A percentile compares a stretch with the other conserved stretches of the same genome.
Conservation (phyloP, 2,329 filamentous ascomycete genomes). For the Ceratocystis destructans region DNA sequence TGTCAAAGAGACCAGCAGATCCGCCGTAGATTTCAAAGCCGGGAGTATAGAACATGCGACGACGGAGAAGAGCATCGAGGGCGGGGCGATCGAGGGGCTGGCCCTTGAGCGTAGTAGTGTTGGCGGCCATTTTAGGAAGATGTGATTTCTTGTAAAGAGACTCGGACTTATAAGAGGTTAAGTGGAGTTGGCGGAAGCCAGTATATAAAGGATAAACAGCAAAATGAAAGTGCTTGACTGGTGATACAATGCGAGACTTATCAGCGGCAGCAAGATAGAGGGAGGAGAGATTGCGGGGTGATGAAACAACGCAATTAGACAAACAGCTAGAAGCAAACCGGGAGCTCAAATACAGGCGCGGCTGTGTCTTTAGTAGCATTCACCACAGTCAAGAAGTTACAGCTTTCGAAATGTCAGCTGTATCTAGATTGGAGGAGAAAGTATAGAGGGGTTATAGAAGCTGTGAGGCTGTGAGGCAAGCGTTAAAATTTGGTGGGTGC, state of each 20-base stretch:
- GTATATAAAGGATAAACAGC: neutral
- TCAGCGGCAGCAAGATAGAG: neutral
- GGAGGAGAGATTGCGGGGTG: constrained; percentile 4
- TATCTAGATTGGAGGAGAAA: neutral
- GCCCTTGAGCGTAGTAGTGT: constrained; percentile 67
- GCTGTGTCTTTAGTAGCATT: constrained; percentile 10
- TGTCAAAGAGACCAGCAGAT: constrained; percentile 81
- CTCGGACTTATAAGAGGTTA: neutral
- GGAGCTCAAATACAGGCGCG: constrained; percentile 4
- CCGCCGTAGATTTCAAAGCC: constrained; percentile 93
- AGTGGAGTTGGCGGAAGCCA: neutral
- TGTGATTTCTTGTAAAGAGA: constrained; percentile 17
- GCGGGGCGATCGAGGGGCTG: constrained; percentile 72
- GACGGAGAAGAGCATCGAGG: constrained; percentile 74
- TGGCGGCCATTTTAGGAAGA: constrained; percentile 32
- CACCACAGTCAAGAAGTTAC: constrained; percentile 8
- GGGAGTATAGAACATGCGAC: constrained; percentile 87
- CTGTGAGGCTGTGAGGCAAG: neutral
- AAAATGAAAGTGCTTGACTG: neutral
- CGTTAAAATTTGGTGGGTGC: constrained; percentile 9
- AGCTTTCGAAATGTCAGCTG: constrained; percentile 13
- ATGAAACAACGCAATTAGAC: neutral
- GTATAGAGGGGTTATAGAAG: neutral
- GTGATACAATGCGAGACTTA: neutral
- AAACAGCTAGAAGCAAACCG: neutral